Evolutionary conservation across 2,329 filamentous ascomycete species (phyloP).

Genomic region (Ciborinia camelliae): DNA sequence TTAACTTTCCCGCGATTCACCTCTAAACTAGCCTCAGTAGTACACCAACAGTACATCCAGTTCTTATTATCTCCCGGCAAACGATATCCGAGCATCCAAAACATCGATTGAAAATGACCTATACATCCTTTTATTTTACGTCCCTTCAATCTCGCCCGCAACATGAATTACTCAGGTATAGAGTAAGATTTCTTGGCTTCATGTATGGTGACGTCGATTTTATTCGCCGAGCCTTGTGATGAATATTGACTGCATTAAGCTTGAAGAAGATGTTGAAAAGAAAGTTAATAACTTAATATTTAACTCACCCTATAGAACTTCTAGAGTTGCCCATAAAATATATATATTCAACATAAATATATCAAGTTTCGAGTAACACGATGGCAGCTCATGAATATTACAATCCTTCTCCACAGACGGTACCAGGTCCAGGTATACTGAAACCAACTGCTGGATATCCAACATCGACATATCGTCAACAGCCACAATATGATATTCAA

Average conservation of each 20-base stretch:
- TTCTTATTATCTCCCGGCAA: neutral
- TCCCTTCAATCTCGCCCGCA: neutral
- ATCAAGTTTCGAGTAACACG: neutral
- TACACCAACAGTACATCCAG: neutral
- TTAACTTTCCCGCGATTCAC: neutral
- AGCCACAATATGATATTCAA: neutral
- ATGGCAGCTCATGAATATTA: conserved; percentile 11
- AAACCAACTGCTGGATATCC: conserved; percentile 1
- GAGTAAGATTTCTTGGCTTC: conserved; percentile 1
- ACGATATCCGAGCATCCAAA: neutral
- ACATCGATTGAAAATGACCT: conserved; percentile 3
- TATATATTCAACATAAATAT: neutral
- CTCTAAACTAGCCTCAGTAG: neutral
- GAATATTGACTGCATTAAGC: neutral
- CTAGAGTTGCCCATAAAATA: neutral
- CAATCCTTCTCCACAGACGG: neutral
- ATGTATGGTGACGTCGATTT: conserved; percentile 16
- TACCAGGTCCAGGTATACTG: conserved; percentile 1
- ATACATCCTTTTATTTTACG: neutral
- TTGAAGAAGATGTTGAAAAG: neutral
- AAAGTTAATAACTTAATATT: neutral
- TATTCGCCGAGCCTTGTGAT: conserved; percentile 6
- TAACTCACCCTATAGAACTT: neutral
- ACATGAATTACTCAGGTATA: conserved; percentile 4
- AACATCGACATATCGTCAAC: conserved; percentile 10